phyloP scores from a whole-genome alignment of 2,329 filamentous ascomycete species.

The Ustulina deusta region DNA sequence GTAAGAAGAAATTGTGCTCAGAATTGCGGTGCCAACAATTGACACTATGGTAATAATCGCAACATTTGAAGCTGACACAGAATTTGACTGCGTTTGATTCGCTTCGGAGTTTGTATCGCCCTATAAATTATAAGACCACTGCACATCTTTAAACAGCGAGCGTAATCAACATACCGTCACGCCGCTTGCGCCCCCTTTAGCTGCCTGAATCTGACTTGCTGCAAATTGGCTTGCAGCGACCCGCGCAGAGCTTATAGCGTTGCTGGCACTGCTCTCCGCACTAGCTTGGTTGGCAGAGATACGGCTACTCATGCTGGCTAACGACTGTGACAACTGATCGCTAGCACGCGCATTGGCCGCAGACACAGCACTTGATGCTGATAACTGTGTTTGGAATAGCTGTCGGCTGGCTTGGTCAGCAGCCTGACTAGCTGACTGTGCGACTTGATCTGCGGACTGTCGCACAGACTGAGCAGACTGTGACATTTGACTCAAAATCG shows the following conservation, averaged over 20 bases:
- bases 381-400: constrained; percentile 49
- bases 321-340: constrained; percentile 43
- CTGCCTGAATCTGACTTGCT: constrained; percentile 47
- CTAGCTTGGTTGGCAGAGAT: constrained; percentile 46
- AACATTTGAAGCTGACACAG: constrained; percentile 46
- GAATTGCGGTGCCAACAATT: constrained; percentile 47
- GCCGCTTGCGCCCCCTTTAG: constrained; percentile 40
- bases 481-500: constrained; percentile 45
- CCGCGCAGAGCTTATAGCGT: constrained; percentile 63
- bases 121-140: constrained; percentile 35
- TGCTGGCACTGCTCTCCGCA: constrained; percentile 47
- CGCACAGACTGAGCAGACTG: constrained; percentile 48
- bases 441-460: constrained; percentile 50
- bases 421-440: constrained; percentile 46
- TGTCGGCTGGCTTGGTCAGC: constrained; percentile 48
- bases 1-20: constrained; percentile 42
- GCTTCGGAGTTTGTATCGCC: constrained; percentile 42
- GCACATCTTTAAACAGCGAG: not conserved
- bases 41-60: constrained; percentile 49
- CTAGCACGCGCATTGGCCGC: constrained; percentile 45
- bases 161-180: constrained; percentile 37
- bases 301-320: constrained; percentile 50
- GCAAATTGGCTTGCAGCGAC: constrained; percentile 62
- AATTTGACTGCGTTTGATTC: constrained; percentile 44
- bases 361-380: constrained; percentile 49